These are phyloP conservation scores for Tolypocladium paradoxum DNA, from an alignment of 2,329 filamentous ascomycete species.

Conservation along the genomic window DNA sequence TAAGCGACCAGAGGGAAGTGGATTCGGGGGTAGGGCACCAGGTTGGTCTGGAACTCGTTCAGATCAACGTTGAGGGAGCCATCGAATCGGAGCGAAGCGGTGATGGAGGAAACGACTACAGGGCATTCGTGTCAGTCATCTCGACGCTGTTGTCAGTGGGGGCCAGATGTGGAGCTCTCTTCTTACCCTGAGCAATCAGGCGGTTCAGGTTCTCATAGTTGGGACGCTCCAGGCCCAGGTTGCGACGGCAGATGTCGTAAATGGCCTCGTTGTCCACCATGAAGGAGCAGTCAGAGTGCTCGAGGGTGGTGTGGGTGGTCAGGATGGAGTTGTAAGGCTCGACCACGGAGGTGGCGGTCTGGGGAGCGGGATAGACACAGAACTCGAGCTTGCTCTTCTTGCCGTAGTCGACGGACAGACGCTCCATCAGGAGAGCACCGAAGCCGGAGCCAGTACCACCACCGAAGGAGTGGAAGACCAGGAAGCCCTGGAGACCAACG, in stretches of 20 bases:
- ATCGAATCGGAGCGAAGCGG: slow-evolving; percentile 94
- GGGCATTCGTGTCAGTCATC: neutral
- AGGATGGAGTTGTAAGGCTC: slow-evolving; percentile 99
- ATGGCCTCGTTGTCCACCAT: slow-evolving; percentile 99
- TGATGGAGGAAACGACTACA: slow-evolving; percentile 92
- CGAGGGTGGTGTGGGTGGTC: slow-evolving; percentile 95
- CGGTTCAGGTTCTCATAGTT: slow-evolving; percentile 99
- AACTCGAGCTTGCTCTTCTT: slow-evolving; percentile 99
- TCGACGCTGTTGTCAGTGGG: neutral
- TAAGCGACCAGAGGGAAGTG: slow-evolving; percentile 99
- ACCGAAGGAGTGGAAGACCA: slow-evolving; percentile 99
- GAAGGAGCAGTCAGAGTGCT: slow-evolving; percentile 99
- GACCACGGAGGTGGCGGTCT: slow-evolving; percentile 93
- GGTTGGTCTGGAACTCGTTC: slow-evolving; percentile 99
- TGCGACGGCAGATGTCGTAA: slow-evolving; percentile 98
- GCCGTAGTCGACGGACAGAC: slow-evolving; percentile 96
- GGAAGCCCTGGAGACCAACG: slow-evolving; percentile 94
- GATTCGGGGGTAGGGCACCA: slow-evolving; percentile 97
- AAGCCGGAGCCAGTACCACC: slow-evolving; percentile 98
- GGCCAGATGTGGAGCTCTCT: neutral
- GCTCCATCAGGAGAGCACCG: slow-evolving; percentile 96
- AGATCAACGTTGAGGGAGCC: slow-evolving; percentile 98
- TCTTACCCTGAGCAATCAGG: slow-evolving; percentile 83
- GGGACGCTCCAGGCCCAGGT: slow-evolving; percentile 92
- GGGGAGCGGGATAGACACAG: slow-evolving; percentile 95